Evolutionary conservation across 345 rosid genomes (phyloP).

Genomic region (Eucalyptus cloeziana): DNA sequence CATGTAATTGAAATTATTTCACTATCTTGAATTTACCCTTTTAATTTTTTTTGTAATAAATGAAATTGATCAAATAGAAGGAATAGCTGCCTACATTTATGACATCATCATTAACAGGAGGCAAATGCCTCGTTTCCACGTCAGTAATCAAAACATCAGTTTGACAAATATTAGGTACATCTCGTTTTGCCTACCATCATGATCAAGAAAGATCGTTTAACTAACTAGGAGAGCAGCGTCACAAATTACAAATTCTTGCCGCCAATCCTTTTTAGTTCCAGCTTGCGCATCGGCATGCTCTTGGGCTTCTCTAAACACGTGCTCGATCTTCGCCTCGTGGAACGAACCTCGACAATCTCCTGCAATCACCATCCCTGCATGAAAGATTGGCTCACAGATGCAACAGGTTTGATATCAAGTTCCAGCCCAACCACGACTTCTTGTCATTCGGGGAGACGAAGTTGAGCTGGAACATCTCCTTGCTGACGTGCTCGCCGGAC

Average conservation of each 20-base stretch:
- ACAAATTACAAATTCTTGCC: background rate
- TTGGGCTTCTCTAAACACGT: background rate
- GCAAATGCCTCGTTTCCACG: background rate
- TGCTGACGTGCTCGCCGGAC: slow-evolving; percentile 55
- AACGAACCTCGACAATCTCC: background rate
- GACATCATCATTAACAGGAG: background rate
- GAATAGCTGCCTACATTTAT: background rate
- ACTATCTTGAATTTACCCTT: background rate
- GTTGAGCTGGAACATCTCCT: slow-evolving; percentile 87
- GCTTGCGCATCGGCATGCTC: background rate
- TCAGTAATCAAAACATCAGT: background rate
- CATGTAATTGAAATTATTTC: background rate
- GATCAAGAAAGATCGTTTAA: background rate
- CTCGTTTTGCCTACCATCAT: background rate
- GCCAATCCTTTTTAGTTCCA: background rate
- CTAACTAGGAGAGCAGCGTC: background rate
- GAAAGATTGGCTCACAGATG: slow-evolving; percentile 20
- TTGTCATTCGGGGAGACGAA: slow-evolving; percentile 67
- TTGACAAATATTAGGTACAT: background rate
- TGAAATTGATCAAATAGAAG: background rate
- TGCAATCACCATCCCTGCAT: background rate
- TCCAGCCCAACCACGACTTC: slow-evolving; percentile 97
- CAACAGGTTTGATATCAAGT: slow-evolving; percentile 64
- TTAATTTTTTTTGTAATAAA: background rate
- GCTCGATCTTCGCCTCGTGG: background rate